Conservation (phyloP, 495 filamentous ascomycete genomes). For the Achaetomiella virescens region DNA sequence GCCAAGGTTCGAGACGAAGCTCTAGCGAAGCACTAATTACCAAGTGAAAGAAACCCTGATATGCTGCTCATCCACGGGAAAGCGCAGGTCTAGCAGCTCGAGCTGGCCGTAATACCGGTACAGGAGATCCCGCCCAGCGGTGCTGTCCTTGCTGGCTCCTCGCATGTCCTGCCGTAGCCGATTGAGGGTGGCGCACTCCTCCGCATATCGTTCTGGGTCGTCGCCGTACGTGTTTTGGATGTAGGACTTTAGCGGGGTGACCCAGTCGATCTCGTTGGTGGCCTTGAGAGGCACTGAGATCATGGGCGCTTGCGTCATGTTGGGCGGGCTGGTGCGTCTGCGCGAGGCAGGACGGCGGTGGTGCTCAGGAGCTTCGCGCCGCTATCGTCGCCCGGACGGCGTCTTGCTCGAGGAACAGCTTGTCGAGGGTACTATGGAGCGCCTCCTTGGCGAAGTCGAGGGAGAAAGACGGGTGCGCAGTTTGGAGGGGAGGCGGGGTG, state of each 20-base stretch:
- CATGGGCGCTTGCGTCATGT: slow-evolving; percentile 81
- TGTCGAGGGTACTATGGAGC: background rate
- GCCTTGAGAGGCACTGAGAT: slow-evolving; percentile 91
- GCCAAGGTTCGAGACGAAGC: background rate
- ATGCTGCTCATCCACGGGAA: slow-evolving; percentile 96
- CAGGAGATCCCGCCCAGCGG: slow-evolving; percentile 82
- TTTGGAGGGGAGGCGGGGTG: background rate
- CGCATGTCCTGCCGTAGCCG: slow-evolving; percentile 98
- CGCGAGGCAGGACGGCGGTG: background rate
- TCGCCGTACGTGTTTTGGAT: slow-evolving; percentile 91
- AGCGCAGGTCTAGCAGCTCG: slow-evolving; percentile 87
- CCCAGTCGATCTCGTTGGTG: slow-evolving; percentile 99
- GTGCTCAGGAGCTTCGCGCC: background rate
- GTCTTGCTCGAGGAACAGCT: background rate
- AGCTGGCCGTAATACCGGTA: slow-evolving; percentile 98
- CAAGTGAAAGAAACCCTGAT: slow-evolving; percentile 99
- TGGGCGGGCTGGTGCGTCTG: slow-evolving; percentile 14
- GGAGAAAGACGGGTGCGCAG: background rate
- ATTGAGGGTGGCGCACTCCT: slow-evolving; percentile 94
- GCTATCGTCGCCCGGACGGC: background rate
- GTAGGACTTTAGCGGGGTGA: slow-evolving; percentile 85
- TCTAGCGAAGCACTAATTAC: slow-evolving; percentile 41
- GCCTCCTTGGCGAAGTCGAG: background rate
- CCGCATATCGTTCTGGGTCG: slow-evolving; percentile 87
- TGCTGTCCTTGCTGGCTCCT: slow-evolving; percentile 94